Evolutionary conservation across 441 rosid genomes (phyloP).

Genomic region (Viola pubescens): DNA sequence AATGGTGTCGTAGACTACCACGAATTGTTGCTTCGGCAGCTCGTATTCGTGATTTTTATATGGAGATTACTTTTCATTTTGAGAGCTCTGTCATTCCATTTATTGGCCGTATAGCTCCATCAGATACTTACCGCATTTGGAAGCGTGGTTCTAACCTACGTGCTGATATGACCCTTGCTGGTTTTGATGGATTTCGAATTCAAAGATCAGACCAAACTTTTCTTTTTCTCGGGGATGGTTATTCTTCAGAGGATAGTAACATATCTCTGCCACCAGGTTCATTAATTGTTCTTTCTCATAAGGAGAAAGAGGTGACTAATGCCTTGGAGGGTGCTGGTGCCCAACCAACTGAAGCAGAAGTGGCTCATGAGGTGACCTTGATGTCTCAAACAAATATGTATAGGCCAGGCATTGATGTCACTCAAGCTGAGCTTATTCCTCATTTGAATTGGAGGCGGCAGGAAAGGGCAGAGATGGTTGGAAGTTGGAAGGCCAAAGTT

Average conservation of each 20-base stretch:
- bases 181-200: constrained; percentile 91
- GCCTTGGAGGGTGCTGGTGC: constrained; percentile 98
- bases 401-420: constrained; percentile 98
- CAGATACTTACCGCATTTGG: constrained; percentile 98
- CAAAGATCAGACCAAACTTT: constrained; percentile 93
- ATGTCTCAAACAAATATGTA: constrained; percentile 99
- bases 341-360: constrained; percentile 90
- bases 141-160: constrained; percentile 95
- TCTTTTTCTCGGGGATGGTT: constrained; percentile 87
- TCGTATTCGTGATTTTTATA: constrained; percentile 84
- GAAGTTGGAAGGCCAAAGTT: constrained; percentile 93
- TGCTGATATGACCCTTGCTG: constrained; percentile 98
- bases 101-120: constrained; percentile 95
- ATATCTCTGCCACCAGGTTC: constrained; percentile 71
- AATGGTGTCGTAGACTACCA: constrained; percentile 97
- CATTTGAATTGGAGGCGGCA: constrained; percentile 96
- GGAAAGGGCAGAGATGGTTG: constrained; percentile 90
- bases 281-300: constrained; percentile 84
- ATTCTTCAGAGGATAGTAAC: constrained; percentile 64
- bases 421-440: constrained; percentile 89
- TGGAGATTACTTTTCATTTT: constrained; percentile 97
- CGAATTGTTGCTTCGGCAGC: constrained; percentile 76
- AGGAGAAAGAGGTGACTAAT: constrained; percentile 93
- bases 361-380: constrained; percentile 84
- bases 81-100: constrained; percentile 97